Percentiles rank a stretch among this genome's conserved stretches.
Evolutionary conservation across 1,284 basidiomycete genomes (phyloP).

Genomic region (Cryptococcus amylolentus): DNA sequence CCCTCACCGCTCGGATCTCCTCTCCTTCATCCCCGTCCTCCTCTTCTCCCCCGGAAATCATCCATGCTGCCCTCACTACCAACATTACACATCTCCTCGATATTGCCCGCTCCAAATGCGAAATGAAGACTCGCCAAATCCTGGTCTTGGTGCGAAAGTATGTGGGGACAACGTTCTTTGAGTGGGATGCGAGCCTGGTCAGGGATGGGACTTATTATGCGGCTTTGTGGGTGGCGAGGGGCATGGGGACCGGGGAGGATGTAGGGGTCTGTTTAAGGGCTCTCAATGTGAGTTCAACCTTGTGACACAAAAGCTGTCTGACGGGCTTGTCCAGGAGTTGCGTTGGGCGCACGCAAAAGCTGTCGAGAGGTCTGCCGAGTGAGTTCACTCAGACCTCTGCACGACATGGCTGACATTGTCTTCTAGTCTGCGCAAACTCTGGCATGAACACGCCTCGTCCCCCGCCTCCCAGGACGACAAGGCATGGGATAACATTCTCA

Average conservation of each 20-base stretch:
- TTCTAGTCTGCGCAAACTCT: constrained; percentile 26
- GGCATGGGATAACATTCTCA: constrained; percentile 11
- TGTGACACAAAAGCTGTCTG: neutral
- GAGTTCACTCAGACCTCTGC: constrained; percentile 6
- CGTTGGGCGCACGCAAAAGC: constrained; percentile 73
- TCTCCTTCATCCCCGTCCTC: constrained; percentile 5
- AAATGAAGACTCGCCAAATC: constrained; percentile 49
- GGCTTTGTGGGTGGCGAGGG: constrained; percentile 62
- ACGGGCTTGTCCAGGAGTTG: constrained; percentile 55
- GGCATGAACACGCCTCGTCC: constrained; percentile 11
- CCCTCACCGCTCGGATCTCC: constrained; percentile 23
- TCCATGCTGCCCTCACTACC: constrained; percentile 17
- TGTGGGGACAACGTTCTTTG: constrained; percentile 57
- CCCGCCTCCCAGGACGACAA: constrained; percentile 1
- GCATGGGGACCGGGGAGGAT: constrained; percentile 63
- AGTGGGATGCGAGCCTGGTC: constrained; percentile 74
- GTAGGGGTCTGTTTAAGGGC: constrained; percentile 67
- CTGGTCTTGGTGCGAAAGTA: constrained; percentile 57
- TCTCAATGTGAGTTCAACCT: constrained; percentile 57
- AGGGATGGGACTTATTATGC: constrained; percentile 65
- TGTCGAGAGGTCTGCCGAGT: constrained; percentile 57
- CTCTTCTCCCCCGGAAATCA: neutral
- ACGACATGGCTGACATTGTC: neutral
- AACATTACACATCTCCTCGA: constrained; percentile 51
- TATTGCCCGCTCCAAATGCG: constrained; percentile 58